Evolutionary conservation across 148 eudicot genomes (phyloP).

Genomic region (Rhododendron mucronatum): DNA sequence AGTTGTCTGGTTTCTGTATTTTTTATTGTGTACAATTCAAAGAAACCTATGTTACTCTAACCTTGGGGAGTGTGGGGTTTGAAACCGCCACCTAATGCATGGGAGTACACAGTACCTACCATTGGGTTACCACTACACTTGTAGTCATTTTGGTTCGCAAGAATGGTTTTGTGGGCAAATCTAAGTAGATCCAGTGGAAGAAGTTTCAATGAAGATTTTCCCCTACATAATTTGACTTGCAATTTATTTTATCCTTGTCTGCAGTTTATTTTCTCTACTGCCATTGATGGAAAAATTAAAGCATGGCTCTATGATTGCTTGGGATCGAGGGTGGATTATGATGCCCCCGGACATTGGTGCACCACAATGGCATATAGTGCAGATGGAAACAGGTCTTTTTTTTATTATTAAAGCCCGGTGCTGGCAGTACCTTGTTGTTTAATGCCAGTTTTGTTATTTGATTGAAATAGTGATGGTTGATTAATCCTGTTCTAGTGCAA

Average conservation of each 20-base stretch:
- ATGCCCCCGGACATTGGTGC: conserved; percentile 69
- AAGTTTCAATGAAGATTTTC: neutral
- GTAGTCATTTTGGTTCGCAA: neutral
- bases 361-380: conserved; percentile 71
- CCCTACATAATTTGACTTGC: neutral
- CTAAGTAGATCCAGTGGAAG: neutral
- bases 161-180: neutral
- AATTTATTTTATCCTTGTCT: conserved; percentile 7
- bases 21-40: neutral
- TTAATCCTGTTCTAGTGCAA: neutral
- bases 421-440: neutral
- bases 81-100: neutral
- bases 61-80: neutral
- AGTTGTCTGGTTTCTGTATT: neutral
- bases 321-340: conserved; percentile 66
- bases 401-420: neutral
- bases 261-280: conserved; percentile 73
- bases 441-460: neutral
- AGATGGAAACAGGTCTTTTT: conserved; percentile 55
- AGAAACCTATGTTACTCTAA: neutral
- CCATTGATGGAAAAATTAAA: conserved; percentile 71
- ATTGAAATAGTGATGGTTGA: neutral
- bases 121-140: neutral
- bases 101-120: neutral
- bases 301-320: conserved; percentile 73